These are phyloP conservation scores for Claviceps sp. DNA, from an alignment of 2,329 filamentous ascomycete genomes.

Conservation along the genomic window DNA sequence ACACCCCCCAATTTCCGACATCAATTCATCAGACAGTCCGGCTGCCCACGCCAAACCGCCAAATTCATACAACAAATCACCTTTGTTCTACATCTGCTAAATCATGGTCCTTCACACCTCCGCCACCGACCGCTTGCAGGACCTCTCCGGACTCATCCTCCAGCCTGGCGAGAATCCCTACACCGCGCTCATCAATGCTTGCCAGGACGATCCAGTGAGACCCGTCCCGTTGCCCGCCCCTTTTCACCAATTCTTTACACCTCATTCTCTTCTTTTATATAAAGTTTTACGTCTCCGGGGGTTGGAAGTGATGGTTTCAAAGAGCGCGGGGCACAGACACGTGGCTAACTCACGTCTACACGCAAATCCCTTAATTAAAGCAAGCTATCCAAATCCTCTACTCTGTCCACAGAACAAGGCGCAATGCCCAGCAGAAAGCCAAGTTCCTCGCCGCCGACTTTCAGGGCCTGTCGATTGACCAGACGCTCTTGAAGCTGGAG, in stretches of 20 bases:
- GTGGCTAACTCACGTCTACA: background rate
- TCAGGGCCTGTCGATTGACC: slow-evolving; percentile 59
- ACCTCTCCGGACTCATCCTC: slow-evolving; percentile 37
- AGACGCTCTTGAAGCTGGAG: slow-evolving; percentile 57
- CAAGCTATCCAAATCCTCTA: slow-evolving; percentile 59
- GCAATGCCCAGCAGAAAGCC: slow-evolving; percentile 62
- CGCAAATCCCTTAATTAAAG: slow-evolving; percentile 23
- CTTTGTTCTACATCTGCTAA: background rate
- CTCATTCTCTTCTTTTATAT: background rate
- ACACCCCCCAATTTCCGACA: no score
- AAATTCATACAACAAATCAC: no score
- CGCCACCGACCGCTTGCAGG: slow-evolving; percentile 37
- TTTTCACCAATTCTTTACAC: background rate
- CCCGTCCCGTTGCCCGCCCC: background rate
- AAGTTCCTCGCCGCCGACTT: slow-evolving; percentile 61
- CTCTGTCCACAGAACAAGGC: slow-evolving; percentile 54
- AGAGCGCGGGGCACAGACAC: background rate
- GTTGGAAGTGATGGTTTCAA: no score
- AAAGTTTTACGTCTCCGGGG: background rate
- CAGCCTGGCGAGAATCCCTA: slow-evolving; percentile 58
- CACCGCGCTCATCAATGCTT: slow-evolving; percentile 55
- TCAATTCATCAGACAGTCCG: no score
- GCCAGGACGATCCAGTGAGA: slow-evolving; percentile 50
- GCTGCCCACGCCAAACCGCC: no score
- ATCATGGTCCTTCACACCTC: slow-evolving; percentile 14